Evolutionary conservation across 768 basidiomycete genomes (phyloP).

Genomic region (Boletus rex-veris): DNA sequence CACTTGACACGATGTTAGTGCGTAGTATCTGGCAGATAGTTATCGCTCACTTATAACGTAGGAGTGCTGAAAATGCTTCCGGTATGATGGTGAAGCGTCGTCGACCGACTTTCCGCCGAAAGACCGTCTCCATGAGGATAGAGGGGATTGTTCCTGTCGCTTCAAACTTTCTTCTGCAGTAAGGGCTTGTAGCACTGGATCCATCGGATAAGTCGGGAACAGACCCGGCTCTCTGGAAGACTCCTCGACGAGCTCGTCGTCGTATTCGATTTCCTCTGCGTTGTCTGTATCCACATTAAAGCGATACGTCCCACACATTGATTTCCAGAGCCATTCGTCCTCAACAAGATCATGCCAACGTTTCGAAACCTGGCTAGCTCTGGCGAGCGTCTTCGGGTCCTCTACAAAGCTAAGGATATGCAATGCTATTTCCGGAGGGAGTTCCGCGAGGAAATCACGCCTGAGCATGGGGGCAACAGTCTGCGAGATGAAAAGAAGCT

Average conservation of each 20-base stretch:
- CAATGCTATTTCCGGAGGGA: conserved; percentile 69
- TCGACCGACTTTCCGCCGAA: conserved; percentile 3
- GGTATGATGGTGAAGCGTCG: conserved; percentile 44
- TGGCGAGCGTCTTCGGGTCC: conserved; percentile 65
- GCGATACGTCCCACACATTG: conserved; percentile 60
- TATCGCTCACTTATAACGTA: conserved; percentile 61
- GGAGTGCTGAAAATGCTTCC: conserved; percentile 65
- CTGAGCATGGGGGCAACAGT: conserved; percentile 63
- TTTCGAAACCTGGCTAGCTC: conserved; percentile 66
- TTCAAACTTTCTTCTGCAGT: conserved; percentile 30
- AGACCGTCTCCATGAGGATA: conserved; percentile 24
- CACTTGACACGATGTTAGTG: conserved; percentile 41
- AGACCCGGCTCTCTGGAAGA: conserved; percentile 33
- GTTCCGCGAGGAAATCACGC: conserved; percentile 53
- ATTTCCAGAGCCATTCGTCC: conserved; percentile 80
- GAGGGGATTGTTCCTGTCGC: conserved; percentile 24
- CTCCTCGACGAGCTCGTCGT: conserved; percentile 32
- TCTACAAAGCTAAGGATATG: conserved; percentile 76
- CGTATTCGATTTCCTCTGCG: conserved; percentile 23
- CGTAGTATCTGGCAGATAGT: neutral
- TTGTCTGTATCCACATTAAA: conserved; percentile 34
- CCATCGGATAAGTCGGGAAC: conserved; percentile 36
- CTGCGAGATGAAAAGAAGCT: conserved; percentile 64
- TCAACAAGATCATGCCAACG: conserved; percentile 66
- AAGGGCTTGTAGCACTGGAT: conserved; percentile 40